Base-by-base conservation (phyloP, 345 rosid genomes). In the Excoecaria cochinchinensis region DNA sequence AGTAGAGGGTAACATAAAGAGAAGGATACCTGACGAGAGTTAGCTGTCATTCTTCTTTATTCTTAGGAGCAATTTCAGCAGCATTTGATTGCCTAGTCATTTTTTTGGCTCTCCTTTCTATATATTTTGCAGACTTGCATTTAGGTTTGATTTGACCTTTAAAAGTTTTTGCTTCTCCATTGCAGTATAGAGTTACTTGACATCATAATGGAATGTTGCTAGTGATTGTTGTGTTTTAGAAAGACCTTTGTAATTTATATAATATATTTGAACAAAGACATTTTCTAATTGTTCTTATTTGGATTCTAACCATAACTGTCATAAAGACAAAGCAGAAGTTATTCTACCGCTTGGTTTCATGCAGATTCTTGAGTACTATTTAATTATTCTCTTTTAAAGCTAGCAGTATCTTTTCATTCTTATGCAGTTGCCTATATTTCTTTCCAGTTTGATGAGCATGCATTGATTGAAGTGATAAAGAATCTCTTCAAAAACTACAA, bases 401-500 rank as follows among this genome's bases (percentile, higher is more conserved):
- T 14, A 56, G 60, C 58, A 38, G 40, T 70, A 8, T 56, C 16
- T 67, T 38, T 55, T 42, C 40, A 1, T 55, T 17, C 9, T 59
- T 2, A 42, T 44, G 4, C 40, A 24, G 14, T 50, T 61, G 47
- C 7, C 4, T 19, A 14, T 36, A 4, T 68, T 42, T 50, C 47
- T 66, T 74, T 6, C 39, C 82, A 96, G 99, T 84, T 96, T 86
- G 99, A 96, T 87, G 99, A 93, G 69, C 89, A 88, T 76, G 98
- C 99, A 60, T 62, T 96, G 82, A 93, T 90, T 46, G 98, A 92
- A 61, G 98, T 96, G 82, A 96, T 96, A 98, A 96, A 93, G 92
- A 96, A 91, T 74, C 95, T 96, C 81, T 96, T 96, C 87, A 96
- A 96, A 85, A 96, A 90, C 75, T 96, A 96, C 83, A 96, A 96